Percentiles rank a stretch among this genome's conserved stretches.
These are phyloP conservation scores for Dioszegia crocea DNA, from an alignment of 768 basidiomycete species.

Conservation along the genomic window DNA sequence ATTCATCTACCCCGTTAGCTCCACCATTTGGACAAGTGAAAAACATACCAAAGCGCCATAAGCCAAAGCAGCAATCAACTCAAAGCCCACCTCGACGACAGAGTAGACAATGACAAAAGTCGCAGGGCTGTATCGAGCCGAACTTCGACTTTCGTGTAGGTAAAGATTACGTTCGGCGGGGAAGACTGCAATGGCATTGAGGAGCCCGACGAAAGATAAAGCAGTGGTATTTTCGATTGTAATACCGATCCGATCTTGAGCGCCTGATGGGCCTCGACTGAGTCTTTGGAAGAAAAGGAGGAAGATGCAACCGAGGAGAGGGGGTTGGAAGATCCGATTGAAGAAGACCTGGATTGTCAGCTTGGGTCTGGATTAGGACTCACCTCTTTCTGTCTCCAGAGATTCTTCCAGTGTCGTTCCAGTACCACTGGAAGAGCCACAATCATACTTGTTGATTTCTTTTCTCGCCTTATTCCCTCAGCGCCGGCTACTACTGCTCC, in stretches of 20 bases:
- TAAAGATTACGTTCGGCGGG: constrained; percentile 54
- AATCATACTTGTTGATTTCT: constrained; percentile 46
- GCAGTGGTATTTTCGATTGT: constrained; percentile 45
- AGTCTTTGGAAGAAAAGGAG: constrained; percentile 52
- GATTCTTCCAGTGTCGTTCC: constrained; percentile 51
- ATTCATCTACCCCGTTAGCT: constrained; percentile 29
- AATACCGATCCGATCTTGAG: constrained; percentile 53
- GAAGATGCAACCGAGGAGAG: constrained; percentile 41
- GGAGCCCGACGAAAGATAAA: constrained; percentile 50
- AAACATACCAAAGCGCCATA: constrained; percentile 29
- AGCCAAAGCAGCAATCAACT: constrained; percentile 46
- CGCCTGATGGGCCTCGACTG: constrained; percentile 48
- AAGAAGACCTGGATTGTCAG: constrained; percentile 22
- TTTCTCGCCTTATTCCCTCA: constrained; percentile 14
- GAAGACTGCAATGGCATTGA: constrained; percentile 52
- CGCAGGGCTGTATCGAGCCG: constrained; percentile 51
- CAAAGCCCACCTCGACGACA: constrained; percentile 48
- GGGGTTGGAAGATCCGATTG: constrained; percentile 37
- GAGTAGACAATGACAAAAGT: constrained; percentile 52
- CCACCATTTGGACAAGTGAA: neutral
- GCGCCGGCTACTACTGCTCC: neutral
- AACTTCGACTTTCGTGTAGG: constrained; percentile 52
- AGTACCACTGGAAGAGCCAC: constrained; percentile 52
- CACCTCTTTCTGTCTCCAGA: constrained; percentile 52
- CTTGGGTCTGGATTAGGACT: constrained; percentile 14